Conservation (phyloP, 805 yeast genomes). For the Yarrowia alimentaria region DNA sequence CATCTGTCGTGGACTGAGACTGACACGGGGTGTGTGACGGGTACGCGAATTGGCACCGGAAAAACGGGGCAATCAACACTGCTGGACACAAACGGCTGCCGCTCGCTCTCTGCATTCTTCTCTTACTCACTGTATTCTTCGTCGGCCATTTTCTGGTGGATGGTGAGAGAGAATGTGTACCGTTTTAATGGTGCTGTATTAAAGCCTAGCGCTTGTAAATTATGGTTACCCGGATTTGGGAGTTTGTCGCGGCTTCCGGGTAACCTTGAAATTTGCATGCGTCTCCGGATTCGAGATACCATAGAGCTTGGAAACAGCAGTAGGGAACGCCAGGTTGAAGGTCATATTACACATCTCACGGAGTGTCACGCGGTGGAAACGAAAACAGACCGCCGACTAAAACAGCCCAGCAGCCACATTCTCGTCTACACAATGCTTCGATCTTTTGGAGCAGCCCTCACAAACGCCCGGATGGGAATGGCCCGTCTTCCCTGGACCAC, state of each 20-base stretch:
- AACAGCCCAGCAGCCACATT: too few relatives aligned
- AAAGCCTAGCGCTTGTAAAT: background rate
- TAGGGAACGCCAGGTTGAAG: background rate
- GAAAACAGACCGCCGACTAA: too few relatives aligned
- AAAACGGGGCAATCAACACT: too few relatives aligned
- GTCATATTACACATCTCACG: too few relatives aligned
- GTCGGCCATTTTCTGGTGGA: slow-evolving; percentile 32
- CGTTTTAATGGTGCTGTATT: too few relatives aligned
- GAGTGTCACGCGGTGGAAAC: too few relatives aligned
- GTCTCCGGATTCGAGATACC: background rate
- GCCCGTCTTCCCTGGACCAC: slow-evolving; percentile 23
- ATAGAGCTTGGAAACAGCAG: background rate
- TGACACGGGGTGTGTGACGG: too few relatives aligned
- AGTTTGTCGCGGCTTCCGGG: slow-evolving; percentile 5
- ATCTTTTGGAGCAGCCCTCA: slow-evolving; percentile 21
- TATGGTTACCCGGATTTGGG: slow-evolving; percentile 5
- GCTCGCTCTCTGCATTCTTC: too few relatives aligned
- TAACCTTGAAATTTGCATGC: slow-evolving; percentile 26
- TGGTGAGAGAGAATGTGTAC: too few relatives aligned
- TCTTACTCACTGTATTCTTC: slow-evolving; percentile 30
- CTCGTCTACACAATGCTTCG: slow-evolving; percentile 11
- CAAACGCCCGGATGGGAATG: slow-evolving; percentile 25
- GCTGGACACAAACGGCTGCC: too few relatives aligned
- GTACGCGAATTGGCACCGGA: too few relatives aligned
- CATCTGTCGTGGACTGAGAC: too few relatives aligned